phyloP scores from a whole-genome alignment of 345 rosid genomes.

The Ricinus communis region DNA sequence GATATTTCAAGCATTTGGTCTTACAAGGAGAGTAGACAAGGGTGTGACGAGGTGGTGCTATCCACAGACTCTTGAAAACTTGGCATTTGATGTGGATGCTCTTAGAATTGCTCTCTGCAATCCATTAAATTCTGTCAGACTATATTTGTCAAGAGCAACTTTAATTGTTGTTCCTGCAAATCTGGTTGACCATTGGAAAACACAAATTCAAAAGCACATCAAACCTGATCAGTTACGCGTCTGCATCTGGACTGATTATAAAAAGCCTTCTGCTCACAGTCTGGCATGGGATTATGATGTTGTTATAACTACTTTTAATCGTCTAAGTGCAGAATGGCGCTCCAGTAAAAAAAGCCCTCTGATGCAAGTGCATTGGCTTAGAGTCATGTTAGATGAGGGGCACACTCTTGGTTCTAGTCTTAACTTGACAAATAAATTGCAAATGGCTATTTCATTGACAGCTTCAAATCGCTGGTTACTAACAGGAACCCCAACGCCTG shows the following conservation, averaged over 20 bases:
- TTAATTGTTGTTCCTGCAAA: constrained; percentile 89
- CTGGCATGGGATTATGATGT: constrained; percentile 98
- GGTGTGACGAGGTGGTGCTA: constrained; percentile 72
- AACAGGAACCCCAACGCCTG: constrained; percentile 96
- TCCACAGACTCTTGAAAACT: constrained; percentile 63
- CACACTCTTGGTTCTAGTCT: constrained; percentile 98
- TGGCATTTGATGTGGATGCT: constrained; percentile 86
- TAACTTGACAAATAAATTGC: constrained; percentile 86
- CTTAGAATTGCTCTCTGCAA: constrained; percentile 70
- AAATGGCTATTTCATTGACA: constrained; percentile 84
- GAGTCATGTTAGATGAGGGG: constrained; percentile 93
- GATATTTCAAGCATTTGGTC: constrained; percentile 86
- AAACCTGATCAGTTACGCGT: constrained; percentile 71
- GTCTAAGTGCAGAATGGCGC: constrained; percentile 94
- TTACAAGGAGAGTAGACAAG: constrained; percentile 58
- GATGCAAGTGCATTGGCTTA: constrained; percentile 95
- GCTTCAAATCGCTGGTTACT: constrained; percentile 89
- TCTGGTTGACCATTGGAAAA: constrained; percentile 90
- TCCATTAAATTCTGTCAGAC: constrained; percentile 70
- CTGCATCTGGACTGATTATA: constrained; percentile 68
- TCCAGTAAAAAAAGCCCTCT: constrained; percentile 75
- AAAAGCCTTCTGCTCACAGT: constrained; percentile 66
- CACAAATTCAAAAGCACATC: constrained; percentile 83
- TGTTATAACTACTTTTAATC: constrained; percentile 88
- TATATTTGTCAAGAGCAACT: constrained; percentile 90